Evolutionary conservation across 2,329 filamentous ascomycete genomes (phyloP).

Genomic region (Dactylellina leptospora): DNA sequence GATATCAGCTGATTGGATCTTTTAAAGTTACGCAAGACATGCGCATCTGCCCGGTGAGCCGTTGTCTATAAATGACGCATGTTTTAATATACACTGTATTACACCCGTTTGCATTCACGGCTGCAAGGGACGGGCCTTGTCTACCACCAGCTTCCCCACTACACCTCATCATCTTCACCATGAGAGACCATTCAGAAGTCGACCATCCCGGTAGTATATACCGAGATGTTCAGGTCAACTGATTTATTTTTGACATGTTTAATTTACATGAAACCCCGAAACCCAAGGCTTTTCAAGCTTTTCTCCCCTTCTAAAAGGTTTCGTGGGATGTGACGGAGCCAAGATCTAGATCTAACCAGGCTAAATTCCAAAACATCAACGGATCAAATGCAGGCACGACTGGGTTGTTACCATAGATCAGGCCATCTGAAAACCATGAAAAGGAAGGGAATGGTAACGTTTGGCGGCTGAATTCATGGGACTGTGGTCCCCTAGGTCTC

Average conservation of each 20-base stretch:
- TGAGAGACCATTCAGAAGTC: background rate
- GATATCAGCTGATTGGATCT: too few species aligned
- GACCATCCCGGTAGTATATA: too few species aligned
- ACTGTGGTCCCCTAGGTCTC: background rate
- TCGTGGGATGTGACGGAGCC: slow-evolving; percentile 6
- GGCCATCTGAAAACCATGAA: slow-evolving; percentile 17
- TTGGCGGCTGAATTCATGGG: slow-evolving; percentile 30
- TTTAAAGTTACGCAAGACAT: too few species aligned
- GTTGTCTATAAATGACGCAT: too few species aligned
- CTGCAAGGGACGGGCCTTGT: too few species aligned
- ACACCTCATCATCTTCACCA: too few species aligned
- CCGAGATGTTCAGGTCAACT: slow-evolving; percentile 4
- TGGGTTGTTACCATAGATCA: slow-evolving; percentile 44
- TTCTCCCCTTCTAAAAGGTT: background rate
- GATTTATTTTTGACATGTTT: background rate
- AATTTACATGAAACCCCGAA: slow-evolving; percentile 37
- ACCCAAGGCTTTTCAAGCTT: slow-evolving; percentile 2
- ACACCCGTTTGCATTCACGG: too few species aligned
- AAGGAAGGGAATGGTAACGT: slow-evolving; percentile 7
- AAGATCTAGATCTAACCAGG: slow-evolving; percentile 24
- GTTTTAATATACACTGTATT: too few species aligned
- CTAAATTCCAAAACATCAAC: slow-evolving; percentile 42
- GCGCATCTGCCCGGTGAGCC: too few species aligned
- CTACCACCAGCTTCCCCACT: too few species aligned
- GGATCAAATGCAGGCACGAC: slow-evolving; percentile 13